phyloP scores from a whole-genome alignment of 768 basidiomycete species.

The Lentinus brumalis region DNA sequence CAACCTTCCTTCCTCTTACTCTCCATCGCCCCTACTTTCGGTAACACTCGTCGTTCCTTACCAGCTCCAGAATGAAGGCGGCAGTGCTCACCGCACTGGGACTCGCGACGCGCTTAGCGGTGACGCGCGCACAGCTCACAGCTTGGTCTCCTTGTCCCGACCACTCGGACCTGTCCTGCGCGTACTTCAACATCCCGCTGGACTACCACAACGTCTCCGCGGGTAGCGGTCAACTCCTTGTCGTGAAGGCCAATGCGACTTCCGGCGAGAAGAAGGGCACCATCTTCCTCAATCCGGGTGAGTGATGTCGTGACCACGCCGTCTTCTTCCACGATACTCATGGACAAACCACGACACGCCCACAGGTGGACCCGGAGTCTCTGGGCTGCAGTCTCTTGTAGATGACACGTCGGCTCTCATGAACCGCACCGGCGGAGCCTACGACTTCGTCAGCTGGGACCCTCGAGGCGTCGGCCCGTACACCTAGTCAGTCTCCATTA shows the following conservation, averaged over 20 bases:
- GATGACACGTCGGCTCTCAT: slow-evolving; percentile 1
- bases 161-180: slow-evolving; percentile 4
- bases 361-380: slow-evolving; percentile 15
- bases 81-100: too few relatives aligned
- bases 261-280: neutral
- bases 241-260: slow-evolving; percentile 13
- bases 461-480: slow-evolving; percentile 15
- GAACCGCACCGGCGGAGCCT: slow-evolving; percentile 10
- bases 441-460: slow-evolving; percentile 18
- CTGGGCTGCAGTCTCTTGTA: slow-evolving; percentile 8
- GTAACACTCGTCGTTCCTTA: too few relatives aligned
- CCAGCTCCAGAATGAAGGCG: too few relatives aligned
- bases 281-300: slow-evolving; percentile 17
- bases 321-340: neutral
- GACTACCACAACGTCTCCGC: slow-evolving; percentile 16
- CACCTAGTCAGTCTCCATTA: slow-evolving; percentile 5
- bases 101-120: too few relatives aligned
- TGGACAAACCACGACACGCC: neutral
- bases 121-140: too few relatives aligned
- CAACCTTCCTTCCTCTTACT: too few relatives aligned
- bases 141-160: neutral
- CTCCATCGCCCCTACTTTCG: too few relatives aligned
- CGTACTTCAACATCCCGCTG: slow-evolving; percentile 12
- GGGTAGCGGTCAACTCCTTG: slow-evolving; percentile 7
- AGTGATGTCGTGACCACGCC: neutral